phyloP scores from a whole-genome alignment of 805 yeast genomes.

The Metschnikowia cubensis region DNA sequence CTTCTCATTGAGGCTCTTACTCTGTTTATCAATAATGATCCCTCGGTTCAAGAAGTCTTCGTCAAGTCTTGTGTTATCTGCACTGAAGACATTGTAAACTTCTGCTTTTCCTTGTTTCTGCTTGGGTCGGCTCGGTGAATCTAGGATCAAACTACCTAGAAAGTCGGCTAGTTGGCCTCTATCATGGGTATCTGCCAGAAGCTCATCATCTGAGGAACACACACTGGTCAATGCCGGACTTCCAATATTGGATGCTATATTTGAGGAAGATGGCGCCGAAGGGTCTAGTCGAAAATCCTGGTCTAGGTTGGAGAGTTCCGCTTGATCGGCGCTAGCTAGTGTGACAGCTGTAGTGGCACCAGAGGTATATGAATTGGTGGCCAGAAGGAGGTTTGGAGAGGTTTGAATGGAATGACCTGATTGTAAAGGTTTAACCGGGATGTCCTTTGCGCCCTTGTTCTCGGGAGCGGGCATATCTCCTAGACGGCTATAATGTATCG shows the following conservation, averaged over 20 bases:
- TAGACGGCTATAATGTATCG: not conserved
- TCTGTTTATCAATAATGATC: constrained; percentile 18
- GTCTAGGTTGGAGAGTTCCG: constrained; percentile 8
- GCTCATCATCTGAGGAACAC: constrained; percentile 10
- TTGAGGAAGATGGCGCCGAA: constrained; percentile 3
- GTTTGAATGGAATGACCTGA: not conserved
- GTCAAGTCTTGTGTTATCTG: constrained; percentile 8
- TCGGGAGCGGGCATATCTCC: not conserved
- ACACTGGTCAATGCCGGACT: constrained; percentile 8
- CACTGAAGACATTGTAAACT: constrained; percentile 11
- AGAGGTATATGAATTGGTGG: constrained; percentile 6
- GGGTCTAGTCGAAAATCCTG: constrained; percentile 1
- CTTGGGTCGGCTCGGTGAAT: not conserved
- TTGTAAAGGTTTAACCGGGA: not conserved
- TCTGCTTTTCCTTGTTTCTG: not conserved
- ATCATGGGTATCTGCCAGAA: constrained; percentile 1
- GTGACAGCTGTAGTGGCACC: constrained; percentile 17
- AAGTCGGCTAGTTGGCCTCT: constrained; percentile 8
- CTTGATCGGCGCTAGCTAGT: constrained; percentile 14
- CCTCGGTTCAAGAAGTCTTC: constrained; percentile 6
- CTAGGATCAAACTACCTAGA: constrained; percentile 9
- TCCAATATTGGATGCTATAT: not conserved
- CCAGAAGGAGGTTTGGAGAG: constrained; percentile 3
- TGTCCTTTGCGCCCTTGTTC: not conserved
- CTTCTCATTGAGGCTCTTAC: constrained; percentile 25